phyloP scores from a whole-genome alignment of 306 rosid species.

The Coriaria nepalensis region DNA sequence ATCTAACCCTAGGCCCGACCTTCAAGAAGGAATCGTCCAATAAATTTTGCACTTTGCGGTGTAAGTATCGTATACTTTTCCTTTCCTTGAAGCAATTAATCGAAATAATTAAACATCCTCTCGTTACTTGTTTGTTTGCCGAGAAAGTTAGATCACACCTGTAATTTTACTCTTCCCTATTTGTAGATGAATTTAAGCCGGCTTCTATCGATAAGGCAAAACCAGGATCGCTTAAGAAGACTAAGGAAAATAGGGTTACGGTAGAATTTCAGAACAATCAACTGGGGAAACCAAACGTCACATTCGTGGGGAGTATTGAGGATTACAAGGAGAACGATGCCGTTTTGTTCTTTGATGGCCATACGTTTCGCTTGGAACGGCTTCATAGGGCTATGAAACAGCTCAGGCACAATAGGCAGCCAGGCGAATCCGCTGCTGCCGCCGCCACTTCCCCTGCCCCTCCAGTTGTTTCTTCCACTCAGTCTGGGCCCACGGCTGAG shows the following conservation, averaged over 20 bases:
- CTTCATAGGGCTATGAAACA: constrained; percentile 75
- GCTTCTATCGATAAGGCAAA: constrained; percentile 79
- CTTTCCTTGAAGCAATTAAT: neutral
- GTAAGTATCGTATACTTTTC: constrained; percentile 24
- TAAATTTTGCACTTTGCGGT: constrained; percentile 83
- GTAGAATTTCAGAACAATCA: constrained; percentile 89
- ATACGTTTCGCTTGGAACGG: constrained; percentile 59
- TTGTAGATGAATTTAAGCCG: constrained; percentile 80
- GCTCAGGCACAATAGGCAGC: constrained; percentile 64
- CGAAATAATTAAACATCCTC: neutral
- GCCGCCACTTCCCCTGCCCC: constrained; percentile 3
- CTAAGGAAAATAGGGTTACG: constrained; percentile 68
- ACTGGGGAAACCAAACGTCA: constrained; percentile 71
- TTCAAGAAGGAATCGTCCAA: constrained; percentile 67
- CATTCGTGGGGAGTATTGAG: constrained; percentile 84
- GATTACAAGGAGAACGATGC: constrained; percentile 78
- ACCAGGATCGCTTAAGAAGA: constrained; percentile 58
- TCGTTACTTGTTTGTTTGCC: constrained; percentile 2
- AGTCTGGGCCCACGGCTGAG: constrained; percentile 34
- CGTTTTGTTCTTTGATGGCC: constrained; percentile 75
- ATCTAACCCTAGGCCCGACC: constrained; percentile 70
- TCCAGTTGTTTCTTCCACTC: constrained; percentile 8
- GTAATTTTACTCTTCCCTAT: no score
- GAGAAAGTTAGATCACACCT: constrained; percentile 6
- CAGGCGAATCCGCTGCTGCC: constrained; percentile 53